phyloP scores from a whole-genome alignment of 331 rosid genomes.

The Erythrophleum ivorense region DNA sequence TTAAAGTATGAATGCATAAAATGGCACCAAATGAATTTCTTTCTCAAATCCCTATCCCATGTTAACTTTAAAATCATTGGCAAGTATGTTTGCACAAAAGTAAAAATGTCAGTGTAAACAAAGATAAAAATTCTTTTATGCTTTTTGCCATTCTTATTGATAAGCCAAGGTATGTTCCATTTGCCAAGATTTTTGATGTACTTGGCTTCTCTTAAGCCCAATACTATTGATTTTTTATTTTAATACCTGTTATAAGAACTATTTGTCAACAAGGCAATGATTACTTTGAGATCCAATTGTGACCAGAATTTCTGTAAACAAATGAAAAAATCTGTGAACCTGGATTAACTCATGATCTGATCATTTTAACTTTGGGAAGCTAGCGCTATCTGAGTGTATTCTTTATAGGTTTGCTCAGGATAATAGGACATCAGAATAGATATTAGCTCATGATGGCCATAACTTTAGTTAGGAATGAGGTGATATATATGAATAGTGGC shows the following conservation, averaged over 20 bases:
- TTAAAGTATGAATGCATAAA: not conserved
- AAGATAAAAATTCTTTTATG: not conserved
- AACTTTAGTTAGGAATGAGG: too few species aligned
- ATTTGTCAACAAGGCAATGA: conserved; percentile 11
- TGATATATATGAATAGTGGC: not conserved
- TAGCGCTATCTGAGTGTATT: not conserved
- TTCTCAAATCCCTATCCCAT: conserved; percentile 19
- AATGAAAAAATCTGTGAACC: conserved; percentile 18
- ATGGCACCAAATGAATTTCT: conserved; percentile 23
- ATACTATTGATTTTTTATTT: not conserved
- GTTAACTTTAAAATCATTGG: conserved; percentile 1
- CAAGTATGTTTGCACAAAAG: not conserved
- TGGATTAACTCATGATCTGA: conserved; percentile 30
- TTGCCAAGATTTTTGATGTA: conserved; percentile 8
- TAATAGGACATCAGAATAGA: too few species aligned
- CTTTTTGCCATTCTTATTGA: not conserved
- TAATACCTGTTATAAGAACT: not conserved
- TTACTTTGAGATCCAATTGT: conserved; percentile 7
- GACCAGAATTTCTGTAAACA: not conserved
- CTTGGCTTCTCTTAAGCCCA: not conserved
- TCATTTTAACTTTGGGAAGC: conserved; percentile 5
- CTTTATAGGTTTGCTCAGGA: too few species aligned
- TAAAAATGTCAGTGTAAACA: not conserved
- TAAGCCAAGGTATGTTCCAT: conserved; percentile 6
- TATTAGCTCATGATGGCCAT: too few species aligned